Evolutionary conservation across 2,329 filamentous ascomycete genomes (phyloP), one percentile per base, ranked within the genome.

Genomic region (Scytalidium sp.): DNA sequence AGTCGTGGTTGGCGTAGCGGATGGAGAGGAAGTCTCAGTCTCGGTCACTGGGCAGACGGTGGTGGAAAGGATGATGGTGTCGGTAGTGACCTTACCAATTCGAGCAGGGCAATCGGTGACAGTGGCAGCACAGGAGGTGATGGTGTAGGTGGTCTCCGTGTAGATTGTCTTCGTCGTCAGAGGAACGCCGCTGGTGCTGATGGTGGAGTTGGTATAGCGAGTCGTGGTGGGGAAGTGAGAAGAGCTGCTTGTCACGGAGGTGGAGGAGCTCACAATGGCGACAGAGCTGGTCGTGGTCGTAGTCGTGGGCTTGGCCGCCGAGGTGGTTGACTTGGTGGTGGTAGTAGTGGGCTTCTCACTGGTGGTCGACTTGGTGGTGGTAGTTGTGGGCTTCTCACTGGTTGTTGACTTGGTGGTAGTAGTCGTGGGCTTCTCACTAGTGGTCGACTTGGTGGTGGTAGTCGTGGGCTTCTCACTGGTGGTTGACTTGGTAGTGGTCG

Each of bases 81-180:
- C 61, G 2, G 60, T 64, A 25, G 56, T 61, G n/a, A 57, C 53
- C 10, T 51, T 46, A 21, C 55, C 50, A 25, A 54, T 49, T n/a
- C 42, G 42, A 22, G 21, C 44, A 23, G 44, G 44, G 19, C 44
- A 46, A 29, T 46, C 32, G 11, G 44, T 46, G 29, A 46, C 23
- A 4, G 27, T 46, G 2, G 44, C 44, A 19, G 44, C 44, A 22
- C 44, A 46, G 11, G 25, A 36, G 3, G 44, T 46, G 11, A 46
- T 36, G 3, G 44, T 46, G 10, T 44, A 27, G 15, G 25, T 23
- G 2, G 50, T 51, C 3, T 59, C 62, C 3, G 49, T 54, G 29
- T 55, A 58, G 23, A 61, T 43, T 2, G 60, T 62, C 3, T 60
- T 62, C 1, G 56, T 62, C 9, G 53, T 58, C 41, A 48, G 32